Conservation (phyloP, 2,329 filamentous ascomycete genomes). For the Epichloe aotearoae region DNA sequence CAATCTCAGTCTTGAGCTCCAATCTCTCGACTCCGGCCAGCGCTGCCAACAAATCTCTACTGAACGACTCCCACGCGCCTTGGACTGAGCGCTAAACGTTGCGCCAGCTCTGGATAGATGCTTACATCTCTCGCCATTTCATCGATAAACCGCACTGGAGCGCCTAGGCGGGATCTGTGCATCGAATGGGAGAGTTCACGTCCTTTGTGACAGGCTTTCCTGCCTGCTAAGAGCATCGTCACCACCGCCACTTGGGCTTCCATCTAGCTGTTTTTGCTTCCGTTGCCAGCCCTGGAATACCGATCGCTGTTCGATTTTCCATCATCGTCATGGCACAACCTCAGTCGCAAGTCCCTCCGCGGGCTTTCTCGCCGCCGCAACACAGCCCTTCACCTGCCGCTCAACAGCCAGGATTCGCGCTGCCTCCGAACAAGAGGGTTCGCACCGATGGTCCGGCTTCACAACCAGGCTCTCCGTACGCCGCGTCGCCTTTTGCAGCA, state of each 20-base stretch:
- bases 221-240: constrained; percentile 29
- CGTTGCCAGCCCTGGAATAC: constrained; percentile 2
- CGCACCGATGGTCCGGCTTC: constrained; percentile 50
- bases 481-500: constrained; percentile 35
- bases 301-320: neutral
- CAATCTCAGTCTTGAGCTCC: constrained; percentile 18
- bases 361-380: constrained; percentile 49
- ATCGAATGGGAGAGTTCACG: constrained; percentile 34
- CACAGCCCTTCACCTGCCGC: constrained; percentile 47
- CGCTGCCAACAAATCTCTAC: constrained; percentile 12
- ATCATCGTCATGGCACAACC: constrained; percentile 42
- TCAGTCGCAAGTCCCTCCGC: constrained; percentile 35
- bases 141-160: neutral
- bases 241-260: constrained; percentile 2
- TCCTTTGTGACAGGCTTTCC: constrained; percentile 34
- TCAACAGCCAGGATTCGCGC: constrained; percentile 37
- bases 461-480: constrained; percentile 51
- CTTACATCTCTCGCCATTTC: neutral
- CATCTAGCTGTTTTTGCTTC: constrained; percentile 1
- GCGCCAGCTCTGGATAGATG: constrained; percentile 1
- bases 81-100: constrained; percentile 10
- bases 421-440: constrained; percentile 57
- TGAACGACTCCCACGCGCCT: constrained; percentile 9
- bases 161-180: constrained; percentile 10
- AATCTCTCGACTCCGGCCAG: constrained; percentile 15